Conservation (phyloP, 2,329 filamentous ascomycete genomes). For the Claviceps cyperi region DNA sequence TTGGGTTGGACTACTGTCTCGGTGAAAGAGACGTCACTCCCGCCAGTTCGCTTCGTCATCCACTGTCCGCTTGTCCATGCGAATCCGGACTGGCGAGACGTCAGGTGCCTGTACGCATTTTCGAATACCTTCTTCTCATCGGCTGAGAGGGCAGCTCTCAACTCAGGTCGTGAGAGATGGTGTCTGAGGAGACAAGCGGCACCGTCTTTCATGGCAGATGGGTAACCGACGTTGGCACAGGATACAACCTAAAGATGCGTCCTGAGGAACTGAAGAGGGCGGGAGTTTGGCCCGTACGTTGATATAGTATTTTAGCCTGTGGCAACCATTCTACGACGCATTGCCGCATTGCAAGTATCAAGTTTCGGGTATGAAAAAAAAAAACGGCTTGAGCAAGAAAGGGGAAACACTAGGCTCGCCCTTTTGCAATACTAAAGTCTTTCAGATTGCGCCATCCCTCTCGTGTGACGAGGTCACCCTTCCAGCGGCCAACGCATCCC, state of each 20-base stretch:
- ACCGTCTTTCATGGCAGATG: conserved; percentile 53
- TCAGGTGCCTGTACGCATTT: conserved; percentile 38
- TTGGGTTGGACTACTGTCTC: conserved; percentile 42
- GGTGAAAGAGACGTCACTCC: conserved; percentile 53
- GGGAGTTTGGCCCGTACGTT: conserved; percentile 32
- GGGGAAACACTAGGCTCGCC: conserved; percentile 16
- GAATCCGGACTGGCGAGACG: conserved; percentile 29
- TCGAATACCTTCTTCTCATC: conserved; percentile 30
- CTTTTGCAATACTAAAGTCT: conserved; percentile 41
- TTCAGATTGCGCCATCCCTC: conserved; percentile 53
- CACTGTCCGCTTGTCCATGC: conserved; percentile 64
- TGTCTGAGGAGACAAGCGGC: conserved; percentile 36
- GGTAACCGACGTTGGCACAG: conserved; percentile 47
- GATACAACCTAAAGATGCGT: conserved; percentile 45
- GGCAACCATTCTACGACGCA: conserved; percentile 35
- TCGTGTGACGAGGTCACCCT: conserved; percentile 44
- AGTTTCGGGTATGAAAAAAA: neutral
- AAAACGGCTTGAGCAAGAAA: neutral
- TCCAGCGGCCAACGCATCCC: conserved; percentile 45
- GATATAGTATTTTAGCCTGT: conserved; percentile 38
- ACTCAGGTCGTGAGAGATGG: conserved; percentile 22
- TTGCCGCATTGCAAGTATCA: neutral
- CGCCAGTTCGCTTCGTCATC: conserved; percentile 61
- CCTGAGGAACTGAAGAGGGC: conserved; percentile 44
- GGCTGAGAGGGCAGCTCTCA: conserved; percentile 13